Conservation (phyloP, 2,329 filamentous ascomycete genomes). For the Fusarium praegraminearum region DNA sequence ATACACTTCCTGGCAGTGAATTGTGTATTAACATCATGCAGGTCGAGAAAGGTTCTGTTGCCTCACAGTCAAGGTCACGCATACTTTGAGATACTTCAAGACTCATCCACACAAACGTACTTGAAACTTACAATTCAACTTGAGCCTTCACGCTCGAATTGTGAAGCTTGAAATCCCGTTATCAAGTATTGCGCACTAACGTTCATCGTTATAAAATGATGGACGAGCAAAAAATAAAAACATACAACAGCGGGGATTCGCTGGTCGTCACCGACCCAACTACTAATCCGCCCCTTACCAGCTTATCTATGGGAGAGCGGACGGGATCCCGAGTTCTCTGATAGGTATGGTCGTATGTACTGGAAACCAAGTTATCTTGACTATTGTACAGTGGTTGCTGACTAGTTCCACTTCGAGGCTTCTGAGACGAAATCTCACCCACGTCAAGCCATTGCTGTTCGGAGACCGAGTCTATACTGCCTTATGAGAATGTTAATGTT, state of each 20-base stretch:
- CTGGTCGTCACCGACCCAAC: slow-evolving; percentile 8
- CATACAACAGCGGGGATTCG: slow-evolving; percentile 10
- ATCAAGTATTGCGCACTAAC: not conserved
- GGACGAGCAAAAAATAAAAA: not conserved
- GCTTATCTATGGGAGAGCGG: slow-evolving; percentile 8
- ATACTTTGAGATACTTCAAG: not conserved
- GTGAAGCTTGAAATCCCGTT: too few relatives aligned
- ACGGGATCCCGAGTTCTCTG: slow-evolving; percentile 8
- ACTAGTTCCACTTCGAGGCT: not conserved
- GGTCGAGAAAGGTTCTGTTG: not conserved
- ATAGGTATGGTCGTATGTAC: slow-evolving; percentile 5
- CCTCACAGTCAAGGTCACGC: not conserved
- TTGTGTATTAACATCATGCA: not conserved
- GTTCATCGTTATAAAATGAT: not conserved
- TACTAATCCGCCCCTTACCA: slow-evolving; percentile 8
- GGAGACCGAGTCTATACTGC: not conserved
- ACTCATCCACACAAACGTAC: not conserved
- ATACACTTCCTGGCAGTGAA: not conserved
- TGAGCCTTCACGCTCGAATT: not conserved
- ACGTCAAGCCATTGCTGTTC: not conserved
- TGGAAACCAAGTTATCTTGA: not conserved
- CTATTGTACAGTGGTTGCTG: not conserved
- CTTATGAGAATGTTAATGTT: not conserved
- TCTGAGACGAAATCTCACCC: not conserved
- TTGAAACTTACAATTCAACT: not conserved